Evolutionary conservation across 495 filamentous ascomycete species (phyloP).

Genomic region (Penicillium cosmopolitanum): DNA sequence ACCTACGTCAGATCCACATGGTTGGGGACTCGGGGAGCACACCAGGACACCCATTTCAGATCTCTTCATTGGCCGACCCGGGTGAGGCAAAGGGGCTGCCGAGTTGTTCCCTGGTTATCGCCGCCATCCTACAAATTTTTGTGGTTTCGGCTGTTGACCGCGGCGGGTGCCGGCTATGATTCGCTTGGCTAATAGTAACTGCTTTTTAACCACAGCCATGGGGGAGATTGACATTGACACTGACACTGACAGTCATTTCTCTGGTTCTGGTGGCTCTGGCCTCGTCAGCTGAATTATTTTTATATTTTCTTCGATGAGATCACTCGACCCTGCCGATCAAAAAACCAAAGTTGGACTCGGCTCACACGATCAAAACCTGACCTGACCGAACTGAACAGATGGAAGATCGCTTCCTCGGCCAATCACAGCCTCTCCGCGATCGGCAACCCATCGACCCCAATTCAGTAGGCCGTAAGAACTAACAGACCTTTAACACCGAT

Average conservation of each 20-base stretch:
- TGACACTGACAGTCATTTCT: not conserved
- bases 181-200: not conserved
- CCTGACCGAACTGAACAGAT: not conserved
- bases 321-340: not conserved
- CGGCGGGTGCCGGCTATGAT: not conserved
- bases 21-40: conserved; percentile 23
- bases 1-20: conserved; percentile 37
- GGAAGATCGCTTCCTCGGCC: conserved; percentile 7
- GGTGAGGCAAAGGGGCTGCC: conserved; percentile 18
- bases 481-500: too few relatives aligned
- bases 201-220: not conserved
- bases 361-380: not conserved
- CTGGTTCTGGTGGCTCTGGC: not conserved
- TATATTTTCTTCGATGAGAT: not conserved
- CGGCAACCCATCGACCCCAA: not conserved
- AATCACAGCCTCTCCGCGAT: not conserved
- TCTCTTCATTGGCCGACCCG: not conserved
- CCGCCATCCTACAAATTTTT: not conserved
- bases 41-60: conserved; percentile 1
- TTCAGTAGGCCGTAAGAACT: not conserved
- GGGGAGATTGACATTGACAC: not conserved
- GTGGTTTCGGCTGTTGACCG: not conserved
- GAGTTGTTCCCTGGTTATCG: not conserved
- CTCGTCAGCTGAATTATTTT: not conserved
- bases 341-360: not conserved